Percentiles rank a stretch among this genome's conserved stretches.
Conservation (phyloP, 1,284 basidiomycete genomes). For the Thecaphora thlaspeos region DNA sequence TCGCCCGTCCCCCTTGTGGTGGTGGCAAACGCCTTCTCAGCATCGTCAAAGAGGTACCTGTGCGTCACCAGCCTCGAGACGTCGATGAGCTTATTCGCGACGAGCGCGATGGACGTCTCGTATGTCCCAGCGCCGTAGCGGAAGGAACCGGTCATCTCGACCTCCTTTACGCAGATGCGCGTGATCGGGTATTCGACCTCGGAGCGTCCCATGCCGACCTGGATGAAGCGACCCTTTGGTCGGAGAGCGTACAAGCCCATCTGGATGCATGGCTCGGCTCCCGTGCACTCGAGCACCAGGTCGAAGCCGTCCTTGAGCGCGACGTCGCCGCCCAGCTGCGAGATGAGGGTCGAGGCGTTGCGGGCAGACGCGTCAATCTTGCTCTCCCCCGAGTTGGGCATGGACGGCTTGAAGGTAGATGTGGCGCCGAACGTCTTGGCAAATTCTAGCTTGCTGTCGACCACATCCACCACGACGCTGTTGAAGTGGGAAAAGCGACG, state of each 20-base stretch:
- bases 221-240: constrained; percentile 48
- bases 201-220: constrained; percentile 65
- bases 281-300: constrained; percentile 66
- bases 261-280: constrained; percentile 58
- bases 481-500: background rate
- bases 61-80: constrained; percentile 66
- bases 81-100: constrained; percentile 62
- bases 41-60: constrained; percentile 61
- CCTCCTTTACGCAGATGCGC: constrained; percentile 46
- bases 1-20: constrained; percentile 70
- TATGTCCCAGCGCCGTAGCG: constrained; percentile 77
- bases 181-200: constrained; percentile 61
- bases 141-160: constrained; percentile 65
- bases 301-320: constrained; percentile 63
- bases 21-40: constrained; percentile 63
- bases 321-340: constrained; percentile 60
- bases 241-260: constrained; percentile 45
- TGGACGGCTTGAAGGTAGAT: constrained; percentile 69
- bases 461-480: constrained; percentile 67
- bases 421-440: constrained; percentile 86
- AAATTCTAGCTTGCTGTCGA: constrained; percentile 77
- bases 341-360: constrained; percentile 61
- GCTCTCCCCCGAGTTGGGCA: constrained; percentile 43
- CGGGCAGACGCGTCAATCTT: constrained; percentile 60
- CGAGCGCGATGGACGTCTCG: constrained; percentile 64